A percentile compares a stretch with the other conserved stretches of the same genome.
These are phyloP conservation scores for Neofusicoccum sp. DNA, from an alignment of 2,329 filamentous ascomycete species.

Conservation along the genomic window DNA sequence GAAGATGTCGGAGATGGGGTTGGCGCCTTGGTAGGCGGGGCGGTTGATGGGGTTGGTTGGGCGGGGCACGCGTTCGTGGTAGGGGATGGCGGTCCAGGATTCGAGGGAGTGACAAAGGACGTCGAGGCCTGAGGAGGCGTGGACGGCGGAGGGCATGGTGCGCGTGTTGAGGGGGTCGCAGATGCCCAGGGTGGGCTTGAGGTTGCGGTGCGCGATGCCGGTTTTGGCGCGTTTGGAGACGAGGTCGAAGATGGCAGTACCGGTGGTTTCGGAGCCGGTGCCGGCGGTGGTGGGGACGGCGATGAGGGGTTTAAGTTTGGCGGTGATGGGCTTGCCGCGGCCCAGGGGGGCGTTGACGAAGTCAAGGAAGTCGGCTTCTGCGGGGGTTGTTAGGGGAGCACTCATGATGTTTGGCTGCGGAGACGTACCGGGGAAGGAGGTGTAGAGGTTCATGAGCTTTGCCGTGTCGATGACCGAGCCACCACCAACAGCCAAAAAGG, in stretches of 20 bases:
- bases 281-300: constrained; percentile 85
- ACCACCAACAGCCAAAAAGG: constrained; percentile 87
- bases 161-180: constrained; percentile 84
- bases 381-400: constrained; percentile 1
- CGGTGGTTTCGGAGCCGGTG: constrained; percentile 91
- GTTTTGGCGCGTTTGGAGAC: constrained; percentile 91
- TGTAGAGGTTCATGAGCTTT: constrained; percentile 98
- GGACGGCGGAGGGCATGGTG: constrained; percentile 94
- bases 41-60: constrained; percentile 87
- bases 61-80: constrained; percentile 78
- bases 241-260: constrained; percentile 96
- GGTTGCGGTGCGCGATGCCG: constrained; percentile 89
- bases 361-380: constrained; percentile 88
- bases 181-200: constrained; percentile 94
- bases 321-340: constrained; percentile 75
- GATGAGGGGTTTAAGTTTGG: constrained; percentile 72
- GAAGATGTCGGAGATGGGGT: constrained; percentile 97
- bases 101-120: constrained; percentile 95
- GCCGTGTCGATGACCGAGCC: constrained; percentile 98
- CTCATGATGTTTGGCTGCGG: background rate
- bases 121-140: constrained; percentile 88
- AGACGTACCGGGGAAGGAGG: constrained; percentile 66
- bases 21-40: constrained; percentile 94
- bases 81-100: constrained; percentile 97
- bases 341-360: constrained; percentile 96